These are phyloP conservation scores for Pythium sukuiense DNA, from an alignment of 352 stramenopile species.

Conservation along the genomic window DNA sequence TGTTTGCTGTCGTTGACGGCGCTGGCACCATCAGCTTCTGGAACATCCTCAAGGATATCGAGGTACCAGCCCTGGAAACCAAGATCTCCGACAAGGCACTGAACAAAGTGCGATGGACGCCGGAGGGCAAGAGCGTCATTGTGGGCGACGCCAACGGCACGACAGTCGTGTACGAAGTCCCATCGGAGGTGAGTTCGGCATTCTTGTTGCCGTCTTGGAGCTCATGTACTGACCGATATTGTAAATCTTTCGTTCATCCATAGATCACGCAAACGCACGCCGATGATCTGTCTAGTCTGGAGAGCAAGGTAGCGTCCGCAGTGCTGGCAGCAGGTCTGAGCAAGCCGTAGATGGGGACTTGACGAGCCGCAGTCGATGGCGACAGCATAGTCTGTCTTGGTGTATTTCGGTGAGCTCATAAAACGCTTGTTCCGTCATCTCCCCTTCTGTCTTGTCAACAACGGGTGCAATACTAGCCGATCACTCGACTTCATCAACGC, in stretches of 20 bases:
- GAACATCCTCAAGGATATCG: constrained; percentile 86
- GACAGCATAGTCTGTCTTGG: neutral
- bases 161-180: constrained; percentile 78
- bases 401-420: constrained; percentile 8
- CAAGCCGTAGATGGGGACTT: constrained; percentile 34
- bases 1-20: constrained; percentile 84
- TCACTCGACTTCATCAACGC: constrained; percentile 14
- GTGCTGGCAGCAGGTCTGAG: constrained; percentile 43
- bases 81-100: constrained; percentile 75
- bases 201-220: neutral
- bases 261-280: constrained; percentile 68
- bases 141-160: constrained; percentile 74
- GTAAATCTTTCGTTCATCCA: neutral
- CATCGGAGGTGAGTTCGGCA: constrained; percentile 54
- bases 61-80: constrained; percentile 62
- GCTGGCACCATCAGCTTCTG: constrained; percentile 74
- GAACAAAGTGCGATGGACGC: constrained; percentile 84
- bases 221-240: neutral
- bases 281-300: constrained; percentile 60
- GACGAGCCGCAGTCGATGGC: neutral
- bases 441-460: too few species aligned
- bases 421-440: neutral
- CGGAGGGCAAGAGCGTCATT: constrained; percentile 78
- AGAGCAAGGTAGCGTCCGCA: constrained; percentile 61
- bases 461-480: neutral